phyloP scores from a whole-genome alignment of 345 rosid genomes.

The Populus nigra region DNA sequence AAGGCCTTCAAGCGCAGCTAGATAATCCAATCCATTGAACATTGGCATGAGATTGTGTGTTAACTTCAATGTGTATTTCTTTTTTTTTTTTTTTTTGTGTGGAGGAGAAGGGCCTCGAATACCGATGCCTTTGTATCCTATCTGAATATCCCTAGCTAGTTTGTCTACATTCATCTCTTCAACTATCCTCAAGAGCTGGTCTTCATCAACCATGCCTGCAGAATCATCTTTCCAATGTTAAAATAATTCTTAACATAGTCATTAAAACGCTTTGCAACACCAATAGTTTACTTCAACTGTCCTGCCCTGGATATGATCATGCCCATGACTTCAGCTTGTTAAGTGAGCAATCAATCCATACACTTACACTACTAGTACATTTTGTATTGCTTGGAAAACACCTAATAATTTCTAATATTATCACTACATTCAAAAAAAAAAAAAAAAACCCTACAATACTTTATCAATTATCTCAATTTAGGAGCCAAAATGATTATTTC shows the following conservation, averaged over 20 bases:
- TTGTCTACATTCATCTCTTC: slow-evolving; percentile 45
- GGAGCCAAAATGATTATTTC: too few relatives aligned
- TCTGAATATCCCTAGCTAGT: slow-evolving; percentile 13
- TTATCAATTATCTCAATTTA: too few relatives aligned
- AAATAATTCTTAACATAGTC: too few relatives aligned
- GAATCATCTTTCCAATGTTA: neutral
- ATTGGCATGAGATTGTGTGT: slow-evolving; percentile 12
- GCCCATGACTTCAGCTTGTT: neutral
- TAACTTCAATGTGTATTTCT: neutral
- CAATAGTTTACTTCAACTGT: neutral
- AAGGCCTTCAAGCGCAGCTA: slow-evolving; percentile 34
- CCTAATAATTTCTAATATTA: too few relatives aligned
- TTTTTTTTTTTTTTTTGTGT: neutral
- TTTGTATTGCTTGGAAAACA: too few relatives aligned
- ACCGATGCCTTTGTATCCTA: slow-evolving; percentile 29
- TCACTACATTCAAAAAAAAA: too few relatives aligned
- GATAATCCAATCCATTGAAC: slow-evolving; percentile 48
- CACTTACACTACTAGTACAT: too few relatives aligned
- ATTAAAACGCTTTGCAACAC: neutral
- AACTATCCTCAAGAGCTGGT: neutral
- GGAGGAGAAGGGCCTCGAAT: slow-evolving; percentile 7
- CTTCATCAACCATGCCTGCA: neutral
- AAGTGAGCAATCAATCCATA: too few relatives aligned
- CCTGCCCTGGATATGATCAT: neutral
- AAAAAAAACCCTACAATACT: too few relatives aligned